These are phyloP conservation scores for Abeoforma whisleri DNA, from an alignment of 78 protist genomes.

Conservation along the genomic window DNA sequence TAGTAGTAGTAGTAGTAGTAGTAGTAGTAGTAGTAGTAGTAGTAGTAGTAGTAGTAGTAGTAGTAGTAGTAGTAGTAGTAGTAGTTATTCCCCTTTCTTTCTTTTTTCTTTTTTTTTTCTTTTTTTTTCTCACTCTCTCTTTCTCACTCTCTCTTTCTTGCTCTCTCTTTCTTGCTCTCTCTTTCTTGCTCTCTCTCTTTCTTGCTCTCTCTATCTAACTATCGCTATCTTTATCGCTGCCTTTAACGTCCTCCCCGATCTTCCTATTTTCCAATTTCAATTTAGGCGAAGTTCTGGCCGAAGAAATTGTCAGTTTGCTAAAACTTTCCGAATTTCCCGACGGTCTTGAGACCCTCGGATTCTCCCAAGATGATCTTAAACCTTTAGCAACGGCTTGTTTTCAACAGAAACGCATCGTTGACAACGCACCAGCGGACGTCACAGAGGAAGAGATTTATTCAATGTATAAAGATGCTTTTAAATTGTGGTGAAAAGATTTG, in stretches of 20 bases:
- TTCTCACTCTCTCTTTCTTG: slow-evolving; percentile 12
- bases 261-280: too few species aligned
- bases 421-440: background rate
- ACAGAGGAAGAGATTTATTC: background rate
- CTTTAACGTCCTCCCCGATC: background rate
- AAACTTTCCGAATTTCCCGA: background rate
- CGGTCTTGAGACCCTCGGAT: background rate
- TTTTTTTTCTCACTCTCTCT: background rate
- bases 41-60: too few species aligned
- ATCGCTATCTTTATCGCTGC: background rate
- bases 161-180: background rate
- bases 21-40: too few species aligned
- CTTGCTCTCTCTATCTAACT: slow-evolving; percentile 4
- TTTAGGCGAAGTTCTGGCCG: background rate
- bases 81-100: slow-evolving; percentile 1
- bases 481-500: too few species aligned
- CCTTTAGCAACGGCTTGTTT: background rate
- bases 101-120: background rate
- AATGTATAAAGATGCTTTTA: background rate
- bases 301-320: background rate
- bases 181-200: background rate
- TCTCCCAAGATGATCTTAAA: background rate
- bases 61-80: too few species aligned
- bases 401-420: background rate
- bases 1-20: too few species aligned